Evolutionary conservation across 2,329 filamentous ascomycete genomes (phyloP).

Genomic region (Fusarium circinatum): DNA sequence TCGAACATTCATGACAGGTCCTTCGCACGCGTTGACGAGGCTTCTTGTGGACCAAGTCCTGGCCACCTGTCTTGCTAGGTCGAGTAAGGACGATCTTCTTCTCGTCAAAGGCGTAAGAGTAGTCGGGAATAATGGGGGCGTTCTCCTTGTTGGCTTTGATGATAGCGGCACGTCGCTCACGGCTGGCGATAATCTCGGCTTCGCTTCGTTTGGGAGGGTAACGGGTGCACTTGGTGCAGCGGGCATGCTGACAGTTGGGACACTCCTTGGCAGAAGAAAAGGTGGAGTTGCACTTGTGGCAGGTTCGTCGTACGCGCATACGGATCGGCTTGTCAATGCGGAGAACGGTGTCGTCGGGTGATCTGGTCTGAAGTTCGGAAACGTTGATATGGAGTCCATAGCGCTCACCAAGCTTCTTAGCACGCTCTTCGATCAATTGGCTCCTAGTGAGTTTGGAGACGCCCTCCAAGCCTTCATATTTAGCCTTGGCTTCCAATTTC

Average conservation of each 20-base stretch:
- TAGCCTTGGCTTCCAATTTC: constrained; percentile 40
- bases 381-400: constrained; percentile 67
- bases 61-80: constrained; percentile 72
- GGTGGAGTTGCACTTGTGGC: constrained; percentile 80
- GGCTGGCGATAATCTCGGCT: constrained; percentile 63
- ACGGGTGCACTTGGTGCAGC: constrained; percentile 83
- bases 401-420: constrained; percentile 64
- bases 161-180: constrained; percentile 60
- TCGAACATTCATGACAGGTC: constrained; percentile 79
- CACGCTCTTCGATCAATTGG: constrained; percentile 66
- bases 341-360: constrained; percentile 63
- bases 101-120: constrained; percentile 55
- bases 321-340: constrained; percentile 80
- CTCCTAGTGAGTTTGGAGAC: constrained; percentile 58
- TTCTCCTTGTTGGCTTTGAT: constrained; percentile 68
- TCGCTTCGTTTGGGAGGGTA: constrained; percentile 74
- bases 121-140: constrained; percentile 62
- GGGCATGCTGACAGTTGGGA: constrained; percentile 78
- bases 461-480: constrained; percentile 47
- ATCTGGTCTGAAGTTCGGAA: constrained; percentile 61
- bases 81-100: constrained; percentile 67
- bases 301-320: constrained; percentile 81
- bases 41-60: constrained; percentile 77
- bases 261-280: constrained; percentile 82
- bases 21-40: constrained; percentile 78